Percentiles rank a stretch among this genome's conserved stretches.
Evolutionary conservation across 108 stramenopile genomes (phyloP).

Genomic region (Epipyxis sp.): DNA sequence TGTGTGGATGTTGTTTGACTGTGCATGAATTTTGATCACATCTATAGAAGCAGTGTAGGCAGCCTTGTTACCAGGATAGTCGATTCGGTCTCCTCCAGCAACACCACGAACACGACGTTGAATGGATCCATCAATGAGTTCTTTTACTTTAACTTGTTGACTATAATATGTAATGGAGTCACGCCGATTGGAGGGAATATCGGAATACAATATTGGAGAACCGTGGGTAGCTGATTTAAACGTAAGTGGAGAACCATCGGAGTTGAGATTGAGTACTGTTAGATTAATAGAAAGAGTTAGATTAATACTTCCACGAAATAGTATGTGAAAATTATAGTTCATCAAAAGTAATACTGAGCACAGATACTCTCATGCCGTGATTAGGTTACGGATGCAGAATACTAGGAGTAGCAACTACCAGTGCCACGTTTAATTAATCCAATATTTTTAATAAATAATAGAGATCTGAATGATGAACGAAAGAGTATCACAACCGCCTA

Average conservation of each 20-base stretch:
- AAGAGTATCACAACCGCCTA: too few species aligned
- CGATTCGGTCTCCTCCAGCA: neutral
- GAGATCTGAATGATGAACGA: too few species aligned
- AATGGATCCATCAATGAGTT: neutral
- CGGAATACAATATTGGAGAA: neutral
- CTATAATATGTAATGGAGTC: neutral
- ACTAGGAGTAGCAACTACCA: too few species aligned
- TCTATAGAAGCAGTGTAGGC: neutral
- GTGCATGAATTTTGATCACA: neutral
- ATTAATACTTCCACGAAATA: too few species aligned
- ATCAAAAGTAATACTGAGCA: too few species aligned
- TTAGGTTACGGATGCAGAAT: too few species aligned
- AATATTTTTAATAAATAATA: too few species aligned
- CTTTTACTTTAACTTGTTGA: neutral
- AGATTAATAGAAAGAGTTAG: neutral
- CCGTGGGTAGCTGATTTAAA: neutral
- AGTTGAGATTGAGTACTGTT: neutral
- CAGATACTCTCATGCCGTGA: too few species aligned
- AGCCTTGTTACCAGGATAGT: neutral
- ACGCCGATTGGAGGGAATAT: neutral
- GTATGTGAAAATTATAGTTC: too few species aligned
- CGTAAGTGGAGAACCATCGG: neutral
- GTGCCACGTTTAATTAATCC: too few species aligned
- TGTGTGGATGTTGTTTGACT: neutral
- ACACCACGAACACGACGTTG: neutral